phyloP scores from a whole-genome alignment of 1,139 yeast species.

The Yamadazyma dendronema region DNA sequence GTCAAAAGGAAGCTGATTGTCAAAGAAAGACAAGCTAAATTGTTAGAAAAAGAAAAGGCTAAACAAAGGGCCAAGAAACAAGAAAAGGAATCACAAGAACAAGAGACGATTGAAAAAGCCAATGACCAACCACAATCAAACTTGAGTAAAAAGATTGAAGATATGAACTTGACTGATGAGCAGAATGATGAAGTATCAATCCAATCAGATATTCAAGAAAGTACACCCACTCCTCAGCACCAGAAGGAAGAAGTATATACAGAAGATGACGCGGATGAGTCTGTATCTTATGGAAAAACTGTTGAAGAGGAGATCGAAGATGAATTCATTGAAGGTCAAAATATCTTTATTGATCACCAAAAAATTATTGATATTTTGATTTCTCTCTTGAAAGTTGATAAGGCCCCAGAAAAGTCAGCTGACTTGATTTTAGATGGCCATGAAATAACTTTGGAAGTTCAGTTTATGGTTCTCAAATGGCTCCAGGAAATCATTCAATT shows the following conservation, averaged over 20 bases:
- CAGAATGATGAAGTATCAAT: conserved; percentile 16
- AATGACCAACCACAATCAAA: background rate
- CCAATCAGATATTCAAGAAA: conserved; percentile 11
- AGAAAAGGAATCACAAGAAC: conserved; percentile 9
- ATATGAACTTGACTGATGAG: conserved; percentile 7
- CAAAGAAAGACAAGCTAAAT: conserved; percentile 11
- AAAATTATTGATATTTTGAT: conserved; percentile 78
- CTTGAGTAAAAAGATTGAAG: conserved; percentile 4
- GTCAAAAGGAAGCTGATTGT: conserved; percentile 34
- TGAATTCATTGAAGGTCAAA: conserved; percentile 79
- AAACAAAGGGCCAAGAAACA: background rate
- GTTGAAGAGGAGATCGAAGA: conserved; percentile 23
- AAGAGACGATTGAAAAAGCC: background rate
- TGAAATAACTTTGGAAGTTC: conserved; percentile 68
- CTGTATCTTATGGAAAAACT: conserved; percentile 14
- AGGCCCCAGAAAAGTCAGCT: conserved; percentile 20
- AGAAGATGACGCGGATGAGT: conserved; percentile 6
- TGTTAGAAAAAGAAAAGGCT: conserved; percentile 3
- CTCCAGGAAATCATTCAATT: conserved; percentile 69
- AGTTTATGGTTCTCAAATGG: conserved; percentile 82
- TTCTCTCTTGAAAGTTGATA: conserved; percentile 62
- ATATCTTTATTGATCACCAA: conserved; percentile 76
- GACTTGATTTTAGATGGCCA: conserved; percentile 38
- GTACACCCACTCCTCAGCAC: background rate
- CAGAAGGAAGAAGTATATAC: background rate